phyloP scores from a whole-genome alignment of 2,329 filamentous ascomycete genomes.

The Ascochyta pisi region DNA sequence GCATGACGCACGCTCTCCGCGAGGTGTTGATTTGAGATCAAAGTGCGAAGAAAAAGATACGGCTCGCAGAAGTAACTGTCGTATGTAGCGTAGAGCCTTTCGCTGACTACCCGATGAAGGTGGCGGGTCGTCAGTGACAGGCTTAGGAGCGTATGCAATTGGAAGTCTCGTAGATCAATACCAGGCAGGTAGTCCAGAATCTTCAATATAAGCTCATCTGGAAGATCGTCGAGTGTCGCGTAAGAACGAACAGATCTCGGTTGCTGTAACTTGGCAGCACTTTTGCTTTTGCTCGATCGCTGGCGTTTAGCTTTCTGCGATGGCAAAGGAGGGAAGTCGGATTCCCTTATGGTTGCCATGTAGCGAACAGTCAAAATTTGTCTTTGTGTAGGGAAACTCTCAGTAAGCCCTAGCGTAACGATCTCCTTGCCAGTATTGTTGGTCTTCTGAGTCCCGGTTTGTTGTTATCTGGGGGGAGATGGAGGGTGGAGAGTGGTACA shows the following conservation, averaged over 20 bases:
- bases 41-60: conserved; percentile 38
- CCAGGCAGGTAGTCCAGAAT: conserved; percentile 34
- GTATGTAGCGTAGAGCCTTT: conserved; percentile 30
- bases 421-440: neutral
- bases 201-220: conserved; percentile 37
- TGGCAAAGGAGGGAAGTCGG: conserved; percentile 33
- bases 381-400: neutral
- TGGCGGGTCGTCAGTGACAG: conserved; percentile 33
- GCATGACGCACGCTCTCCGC: conserved; percentile 26
- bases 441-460: neutral
- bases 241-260: neutral
- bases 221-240: conserved; percentile 30
- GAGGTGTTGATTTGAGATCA: conserved; percentile 26
- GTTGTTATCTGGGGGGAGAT: neutral
- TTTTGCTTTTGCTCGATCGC: neutral
- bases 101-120: conserved; percentile 31
- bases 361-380: neutral
- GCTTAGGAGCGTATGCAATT: conserved; percentile 27
- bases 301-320: conserved; percentile 13
- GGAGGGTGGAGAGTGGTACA: neutral
- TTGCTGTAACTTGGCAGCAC: neutral
- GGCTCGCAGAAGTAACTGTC: conserved; percentile 33
- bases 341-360: conserved; percentile 25
- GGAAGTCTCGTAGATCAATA: conserved; percentile 22
- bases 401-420: neutral